phyloP scores from a whole-genome alignment of 768 basidiomycete genomes.

The Dentipellis fragilis region DNA sequence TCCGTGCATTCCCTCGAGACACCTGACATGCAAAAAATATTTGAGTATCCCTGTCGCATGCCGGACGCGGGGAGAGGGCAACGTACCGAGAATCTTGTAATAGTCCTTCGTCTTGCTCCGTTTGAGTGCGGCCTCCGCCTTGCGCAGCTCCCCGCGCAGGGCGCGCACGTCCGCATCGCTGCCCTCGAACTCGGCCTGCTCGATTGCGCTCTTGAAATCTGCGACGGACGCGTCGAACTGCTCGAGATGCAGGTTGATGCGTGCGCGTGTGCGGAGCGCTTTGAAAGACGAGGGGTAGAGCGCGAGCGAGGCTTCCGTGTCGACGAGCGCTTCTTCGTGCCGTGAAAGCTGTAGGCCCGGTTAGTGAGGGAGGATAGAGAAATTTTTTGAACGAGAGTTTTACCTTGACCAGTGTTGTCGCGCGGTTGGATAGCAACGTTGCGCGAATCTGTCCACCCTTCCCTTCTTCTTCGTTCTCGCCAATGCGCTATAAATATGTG shows the following conservation, averaged over 20 bases:
- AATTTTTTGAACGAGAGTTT: neutral
- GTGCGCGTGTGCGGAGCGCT: slow-evolving; percentile 77
- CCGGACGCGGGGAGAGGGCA: neutral
- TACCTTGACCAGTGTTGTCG: slow-evolving; percentile 73
- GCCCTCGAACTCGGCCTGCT: slow-evolving; percentile 58
- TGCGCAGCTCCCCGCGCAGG: slow-evolving; percentile 58
- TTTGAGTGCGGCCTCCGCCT: slow-evolving; percentile 76
- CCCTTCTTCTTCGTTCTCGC: slow-evolving; percentile 57
- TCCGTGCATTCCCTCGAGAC: slow-evolving; percentile 53
- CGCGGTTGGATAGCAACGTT: slow-evolving; percentile 73
- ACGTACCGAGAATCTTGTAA: slow-evolving; percentile 60
- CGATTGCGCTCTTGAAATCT: slow-evolving; percentile 75
- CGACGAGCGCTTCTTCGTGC: slow-evolving; percentile 58
- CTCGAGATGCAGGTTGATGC: slow-evolving; percentile 67
- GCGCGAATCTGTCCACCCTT: slow-evolving; percentile 76
- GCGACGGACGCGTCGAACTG: slow-evolving; percentile 59
- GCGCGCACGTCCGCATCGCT: slow-evolving; percentile 53
- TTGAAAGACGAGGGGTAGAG: slow-evolving; percentile 68
- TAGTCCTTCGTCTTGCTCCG: slow-evolving; percentile 87
- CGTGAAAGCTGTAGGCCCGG: slow-evolving; percentile 38
- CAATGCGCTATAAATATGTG: slow-evolving; percentile 63
- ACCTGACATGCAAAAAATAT: slow-evolving; percentile 16
- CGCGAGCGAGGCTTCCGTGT: slow-evolving; percentile 57
- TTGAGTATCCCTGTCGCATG: too few species aligned
- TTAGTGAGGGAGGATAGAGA: slow-evolving; percentile 2